Evolutionary conservation across 306 rosid species (phyloP), one percentile per base, ranked within the genome.

Genomic region (Phaseolus lunatus): DNA sequence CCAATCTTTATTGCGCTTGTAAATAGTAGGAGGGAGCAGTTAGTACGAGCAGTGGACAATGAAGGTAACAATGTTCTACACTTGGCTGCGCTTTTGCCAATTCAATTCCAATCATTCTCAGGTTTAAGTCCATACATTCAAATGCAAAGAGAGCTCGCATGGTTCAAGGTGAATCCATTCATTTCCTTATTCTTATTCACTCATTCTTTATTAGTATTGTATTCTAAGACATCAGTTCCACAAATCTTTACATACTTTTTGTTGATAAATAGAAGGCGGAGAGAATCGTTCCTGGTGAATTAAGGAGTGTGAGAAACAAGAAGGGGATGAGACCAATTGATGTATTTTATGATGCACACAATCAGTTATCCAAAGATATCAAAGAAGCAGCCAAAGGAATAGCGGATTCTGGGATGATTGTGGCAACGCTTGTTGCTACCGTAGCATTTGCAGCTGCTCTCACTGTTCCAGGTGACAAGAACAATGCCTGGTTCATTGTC

Each of bases 391-490:
- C 19, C 2, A 72, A 61, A 49, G 73, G 1, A 29, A 63, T 31
- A 39, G 58, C 67, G 3, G 39, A 79, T 1, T 26, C n/a, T 12
- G 11, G 62, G 6, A 74, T 79, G 83, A 12, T 79, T 37, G 67
- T 79, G 29, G 73, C 73, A 12, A 41, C 83, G 2, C 66, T 79
- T 11, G 24, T 71, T 61, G 43, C 78, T 37, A 18, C 73, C 0
- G 18, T 79, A 22, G 82, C 73, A 0, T 70, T 78, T 14, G 44
- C 71, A 7, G 72, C 71, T 2, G 72, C 72, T 14, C 70, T 78
- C 1, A 48, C 62, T 1, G 52, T 61, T 56, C 77, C 63, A 10
- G 76, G 76, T 31, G 64, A 70, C 2, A 70, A 70, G 8, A 33
- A 33, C 7, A 33, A 1, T 33, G 7, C 0, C 0, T 33, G 37